These are phyloP conservation scores for Boletus fagicola DNA, from an alignment of 768 basidiomycete genomes.

Conservation along the genomic window DNA sequence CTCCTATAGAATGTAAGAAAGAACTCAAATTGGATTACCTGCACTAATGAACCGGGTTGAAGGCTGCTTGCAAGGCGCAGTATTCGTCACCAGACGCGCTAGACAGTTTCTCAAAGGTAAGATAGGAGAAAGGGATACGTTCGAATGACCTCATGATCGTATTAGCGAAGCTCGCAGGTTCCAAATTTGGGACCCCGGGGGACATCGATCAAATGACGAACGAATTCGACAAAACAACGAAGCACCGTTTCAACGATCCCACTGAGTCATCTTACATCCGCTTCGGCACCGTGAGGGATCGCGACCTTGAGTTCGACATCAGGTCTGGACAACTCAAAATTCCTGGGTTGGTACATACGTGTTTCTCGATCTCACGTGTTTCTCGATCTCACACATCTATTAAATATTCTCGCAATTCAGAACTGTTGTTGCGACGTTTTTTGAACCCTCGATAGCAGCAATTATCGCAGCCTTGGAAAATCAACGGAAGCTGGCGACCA, in stretches of 20 bases:
- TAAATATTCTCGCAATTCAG: too few species aligned
- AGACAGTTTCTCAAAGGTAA: conserved; percentile 39
- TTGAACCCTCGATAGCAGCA: conserved; percentile 25
- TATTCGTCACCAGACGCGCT: conserved; percentile 49
- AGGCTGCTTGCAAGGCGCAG: conserved; percentile 51
- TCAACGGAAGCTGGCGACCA: conserved; percentile 19
- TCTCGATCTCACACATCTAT: too few species aligned
- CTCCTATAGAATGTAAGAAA: conserved; percentile 42
- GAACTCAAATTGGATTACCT: not conserved
- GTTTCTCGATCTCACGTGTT: too few species aligned
- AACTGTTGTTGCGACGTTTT: too few species aligned
- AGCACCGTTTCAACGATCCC: too few species aligned
- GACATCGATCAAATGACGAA: conserved; percentile 42
- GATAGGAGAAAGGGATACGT: not conserved
- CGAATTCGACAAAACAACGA: too few species aligned
- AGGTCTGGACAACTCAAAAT: too few species aligned
- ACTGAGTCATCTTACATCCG: too few species aligned
- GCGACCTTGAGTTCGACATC: too few species aligned
- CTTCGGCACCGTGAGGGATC: too few species aligned
- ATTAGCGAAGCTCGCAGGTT: conserved; percentile 41
- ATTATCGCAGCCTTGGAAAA: conserved; percentile 27
- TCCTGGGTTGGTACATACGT: too few species aligned
- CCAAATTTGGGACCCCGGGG: conserved; percentile 37
- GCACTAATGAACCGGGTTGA: not conserved
- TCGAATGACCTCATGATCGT: not conserved